Evolutionary conservation across 2,329 filamentous ascomycete genomes (phyloP).

Genomic region (Byssothecium circinans): DNA sequence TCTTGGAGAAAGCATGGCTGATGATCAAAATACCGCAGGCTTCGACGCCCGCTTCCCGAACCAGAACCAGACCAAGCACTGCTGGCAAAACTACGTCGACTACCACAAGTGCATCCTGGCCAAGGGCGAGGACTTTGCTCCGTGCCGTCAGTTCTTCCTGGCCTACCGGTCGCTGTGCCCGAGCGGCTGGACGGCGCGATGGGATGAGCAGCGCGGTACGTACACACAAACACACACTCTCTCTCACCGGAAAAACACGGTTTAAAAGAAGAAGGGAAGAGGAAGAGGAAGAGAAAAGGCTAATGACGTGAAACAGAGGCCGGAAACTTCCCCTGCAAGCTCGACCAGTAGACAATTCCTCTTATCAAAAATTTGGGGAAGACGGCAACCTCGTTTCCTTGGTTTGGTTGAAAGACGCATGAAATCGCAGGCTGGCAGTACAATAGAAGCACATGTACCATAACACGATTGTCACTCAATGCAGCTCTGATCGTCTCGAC

Average conservation of each 20-base stretch:
- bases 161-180: constrained; percentile 98
- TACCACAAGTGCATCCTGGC: constrained; percentile 99
- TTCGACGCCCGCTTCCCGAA: constrained; percentile 99
- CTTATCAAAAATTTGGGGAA: too few species aligned
- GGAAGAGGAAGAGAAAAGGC: not conserved
- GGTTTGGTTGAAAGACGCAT: constrained; percentile 14
- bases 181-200: constrained; percentile 87
- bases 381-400: constrained; percentile 19
- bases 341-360: constrained; percentile 39
- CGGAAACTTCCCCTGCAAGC: constrained; percentile 42
- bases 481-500: constrained; percentile 24
- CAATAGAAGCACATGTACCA: constrained; percentile 12
- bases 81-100: constrained; percentile 99
- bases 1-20: not conserved
- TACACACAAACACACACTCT: not conserved
- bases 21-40: constrained; percentile 62
- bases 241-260: too few species aligned
- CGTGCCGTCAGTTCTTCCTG: constrained; percentile 97
- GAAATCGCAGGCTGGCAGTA: constrained; percentile 26
- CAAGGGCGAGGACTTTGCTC: constrained; percentile 98
- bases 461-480: constrained; percentile 22
- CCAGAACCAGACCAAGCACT: constrained; percentile 98
- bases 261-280: not conserved
- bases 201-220: constrained; percentile 96
- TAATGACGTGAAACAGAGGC: constrained; percentile 23